Base-by-base conservation (phyloP, 2,329 filamentous ascomycete genomes). In the Beauveria bassiana region DNA sequence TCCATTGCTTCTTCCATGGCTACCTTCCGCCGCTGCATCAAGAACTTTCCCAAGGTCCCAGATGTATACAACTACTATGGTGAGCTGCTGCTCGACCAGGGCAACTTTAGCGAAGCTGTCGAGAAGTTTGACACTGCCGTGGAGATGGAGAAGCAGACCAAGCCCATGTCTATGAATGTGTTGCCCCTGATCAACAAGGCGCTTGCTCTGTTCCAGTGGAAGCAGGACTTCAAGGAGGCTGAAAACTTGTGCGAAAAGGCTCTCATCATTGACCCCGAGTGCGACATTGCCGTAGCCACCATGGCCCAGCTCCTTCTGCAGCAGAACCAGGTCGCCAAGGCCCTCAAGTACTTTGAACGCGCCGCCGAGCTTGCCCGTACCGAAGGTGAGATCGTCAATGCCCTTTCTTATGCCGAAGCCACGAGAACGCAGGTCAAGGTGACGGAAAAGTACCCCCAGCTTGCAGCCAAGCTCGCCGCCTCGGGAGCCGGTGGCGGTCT, bases 41-140 rank as follows among this genome's bases (percentile, higher is more conserved):
- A 98, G 87, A 97, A 96, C 79, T 99, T 99, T 72, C 90, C 92
- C 71, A 90, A 93, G 73, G 91, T 96, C 12, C 93, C 93, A 6
- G 95, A 99, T 72, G 95, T 98, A 46, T 99, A 98, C 83, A 99
- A 99, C 83, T 99, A 99, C 84, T 98, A 96, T 71, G 95, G 95
- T 70, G 95, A 99, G 79, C 84, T 99, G 61, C 83, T 99, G 62
- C 86, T 99, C 59, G 95, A 99, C 80, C 95, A 98, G 80, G 88
- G 91, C 76, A 96, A 97, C 77, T 98, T 88, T 77, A 82, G 90
- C 63, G 93, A 99, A 74, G 95, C 95, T 28, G 92, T 99, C 65
- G 90, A 96, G 79, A 96, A 97, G 78, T 99, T 99, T 71, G 95
- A 99, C 74, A 95, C 88, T 28, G 95, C 95, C n/a, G 93, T 98